phyloP scores from a whole-genome alignment of 805 yeast genomes.

The Zygoascus tannicola region DNA sequence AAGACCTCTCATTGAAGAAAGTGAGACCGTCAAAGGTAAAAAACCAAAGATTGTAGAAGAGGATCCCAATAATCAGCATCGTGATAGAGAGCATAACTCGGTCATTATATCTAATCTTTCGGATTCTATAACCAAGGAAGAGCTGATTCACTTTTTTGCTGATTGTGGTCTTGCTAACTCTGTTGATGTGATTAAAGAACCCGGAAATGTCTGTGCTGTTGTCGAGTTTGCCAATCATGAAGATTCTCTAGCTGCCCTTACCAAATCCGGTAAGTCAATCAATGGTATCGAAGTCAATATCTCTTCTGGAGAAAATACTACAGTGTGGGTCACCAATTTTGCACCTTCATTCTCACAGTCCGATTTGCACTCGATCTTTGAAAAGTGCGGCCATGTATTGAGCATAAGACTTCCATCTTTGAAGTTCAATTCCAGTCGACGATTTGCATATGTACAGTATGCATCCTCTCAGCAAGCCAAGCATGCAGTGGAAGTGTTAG shows the following conservation, averaged over 20 bases:
- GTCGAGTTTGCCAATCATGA: slow-evolving; percentile 46
- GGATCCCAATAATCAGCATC: slow-evolving; percentile 6
- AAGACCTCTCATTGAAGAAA: not conserved
- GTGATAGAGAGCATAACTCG: slow-evolving; percentile 54
- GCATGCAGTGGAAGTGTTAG: slow-evolving; percentile 33
- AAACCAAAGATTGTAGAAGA: not conserved
- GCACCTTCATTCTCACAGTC: slow-evolving; percentile 44
- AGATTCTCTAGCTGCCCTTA: slow-evolving; percentile 48
- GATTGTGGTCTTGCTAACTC: slow-evolving; percentile 52
- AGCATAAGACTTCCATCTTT: slow-evolving; percentile 59
- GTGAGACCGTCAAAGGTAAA: not conserved
- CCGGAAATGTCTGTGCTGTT: slow-evolving; percentile 32
- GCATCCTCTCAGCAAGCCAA: slow-evolving; percentile 35
- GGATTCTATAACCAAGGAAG: slow-evolving; percentile 29
- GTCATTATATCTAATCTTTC: slow-evolving; percentile 48
- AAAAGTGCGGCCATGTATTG: slow-evolving; percentile 33
- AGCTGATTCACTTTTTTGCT: slow-evolving; percentile 37
- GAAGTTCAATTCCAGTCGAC: slow-evolving; percentile 41
- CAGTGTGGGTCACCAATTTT: slow-evolving; percentile 67
- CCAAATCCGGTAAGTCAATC: slow-evolving; percentile 45
- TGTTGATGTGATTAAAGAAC: slow-evolving; percentile 20
- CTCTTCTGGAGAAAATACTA: slow-evolving; percentile 36
- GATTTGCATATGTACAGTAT: slow-evolving; percentile 70
- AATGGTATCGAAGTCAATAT: slow-evolving; percentile 39
- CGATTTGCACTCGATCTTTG: slow-evolving; percentile 36